Base-by-base conservation (phyloP, 768 basidiomycete species). In the Tephrocybe sp. region DNA sequence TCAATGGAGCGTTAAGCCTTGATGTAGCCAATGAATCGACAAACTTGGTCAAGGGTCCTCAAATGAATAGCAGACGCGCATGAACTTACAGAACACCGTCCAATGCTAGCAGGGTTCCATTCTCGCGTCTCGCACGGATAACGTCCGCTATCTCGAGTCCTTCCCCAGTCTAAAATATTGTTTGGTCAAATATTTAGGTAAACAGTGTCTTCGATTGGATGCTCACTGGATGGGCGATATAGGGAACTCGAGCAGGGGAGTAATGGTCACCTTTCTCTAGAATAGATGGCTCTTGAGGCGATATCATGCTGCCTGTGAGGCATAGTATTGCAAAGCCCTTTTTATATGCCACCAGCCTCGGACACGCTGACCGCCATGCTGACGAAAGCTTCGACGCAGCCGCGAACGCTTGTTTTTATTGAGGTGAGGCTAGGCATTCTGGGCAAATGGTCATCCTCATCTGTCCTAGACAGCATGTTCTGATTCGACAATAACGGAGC, bases 191-290 rank as follows among this genome's bases (percentile, higher is more conserved):
- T 26, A 26, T 26, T n/a, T 7, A 26, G 5, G 26, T 20, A 14
- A 4, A 16, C 19, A 44, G 9, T 14, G 9, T 2, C 36, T 9
- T 9, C 14, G 1, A 17, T n/a, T 3, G n/a, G 14, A n/a, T 13
- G 45, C 59, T 51, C 20, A 66, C 68, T 12, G 63, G 50, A 40
- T 66, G 54, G 2, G 65, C 44, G 6, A 74, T 58, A 32, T 75
- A 75, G 4, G 74, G 74, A 30, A 75, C 69, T 14, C 74, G 68
- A 16, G 74, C 73, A 42, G 74, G 72, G 23, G 70, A 55, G 39
- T 70, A 61, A 52, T 70, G 66, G 48, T 75, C 72, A 22, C 72
- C 62, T 33, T 51, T 54, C n/a, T 60, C 39, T 10, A 52, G 30
- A 19, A 12, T 26, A 26, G 26, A 26, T 26, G 26, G 7, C 26